Conservation (phyloP, 1,139 yeast species). For the Kazachstania sp. region DNA sequence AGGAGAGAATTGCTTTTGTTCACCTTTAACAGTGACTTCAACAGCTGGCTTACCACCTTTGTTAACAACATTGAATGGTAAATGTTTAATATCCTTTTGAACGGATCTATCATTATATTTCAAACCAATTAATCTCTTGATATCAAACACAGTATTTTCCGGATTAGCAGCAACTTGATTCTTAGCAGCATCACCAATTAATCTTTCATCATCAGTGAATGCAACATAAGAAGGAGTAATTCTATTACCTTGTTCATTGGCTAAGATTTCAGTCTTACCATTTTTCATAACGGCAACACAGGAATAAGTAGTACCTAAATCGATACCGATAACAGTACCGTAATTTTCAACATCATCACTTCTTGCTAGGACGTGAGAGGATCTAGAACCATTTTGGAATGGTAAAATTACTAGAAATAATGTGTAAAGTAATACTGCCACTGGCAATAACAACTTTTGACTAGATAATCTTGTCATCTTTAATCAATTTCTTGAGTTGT, state of each 20-base stretch:
- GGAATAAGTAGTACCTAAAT: slow-evolving; percentile 82
- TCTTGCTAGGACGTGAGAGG: slow-evolving; percentile 19
- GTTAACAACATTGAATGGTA: slow-evolving; percentile 52
- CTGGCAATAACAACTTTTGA: slow-evolving; percentile 38
- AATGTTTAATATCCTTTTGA: slow-evolving; percentile 48
- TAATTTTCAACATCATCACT: slow-evolving; percentile 47
- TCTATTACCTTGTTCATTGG: slow-evolving; percentile 34
- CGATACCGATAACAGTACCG: slow-evolving; percentile 98
- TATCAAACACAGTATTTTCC: slow-evolving; percentile 55
- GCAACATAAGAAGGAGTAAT: slow-evolving; percentile 9
- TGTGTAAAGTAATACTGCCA: slow-evolving; percentile 50
- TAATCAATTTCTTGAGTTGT: too few relatives aligned
- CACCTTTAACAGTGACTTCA: slow-evolving; percentile 55
- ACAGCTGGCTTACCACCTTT: slow-evolving; percentile 51
- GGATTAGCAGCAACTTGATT: slow-evolving; percentile 56
- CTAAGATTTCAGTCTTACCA: slow-evolving; percentile 82
- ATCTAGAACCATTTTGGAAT: slow-evolving; percentile 32
- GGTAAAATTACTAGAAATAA: slow-evolving; percentile 54
- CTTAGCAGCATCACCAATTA: slow-evolving; percentile 10
- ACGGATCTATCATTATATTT: slow-evolving; percentile 51
- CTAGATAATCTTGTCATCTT: background rate
- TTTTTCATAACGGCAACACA: slow-evolving; percentile 93
- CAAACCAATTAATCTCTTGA: slow-evolving; percentile 60
- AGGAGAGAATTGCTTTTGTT: slow-evolving; percentile 52
- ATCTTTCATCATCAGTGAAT: slow-evolving; percentile 8